A percentile compares a stretch with the other conserved stretches of the same genome.
These are phyloP conservation scores for Fagopyrum homotropicum DNA, from an alignment of 148 eudicot genomes.

Conservation along the genomic window DNA sequence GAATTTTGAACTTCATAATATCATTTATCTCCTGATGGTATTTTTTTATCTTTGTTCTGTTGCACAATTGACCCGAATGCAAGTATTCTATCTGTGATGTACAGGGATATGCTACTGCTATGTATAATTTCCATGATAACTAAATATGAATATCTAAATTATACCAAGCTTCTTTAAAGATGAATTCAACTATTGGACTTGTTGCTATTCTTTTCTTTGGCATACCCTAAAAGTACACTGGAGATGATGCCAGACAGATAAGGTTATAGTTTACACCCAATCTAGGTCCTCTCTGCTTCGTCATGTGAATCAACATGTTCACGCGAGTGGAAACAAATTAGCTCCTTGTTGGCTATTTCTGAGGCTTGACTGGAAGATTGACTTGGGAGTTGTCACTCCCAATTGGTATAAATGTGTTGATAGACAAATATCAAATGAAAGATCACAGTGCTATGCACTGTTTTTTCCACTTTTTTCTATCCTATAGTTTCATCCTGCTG, in stretches of 20 bases:
- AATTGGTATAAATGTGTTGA: not conserved
- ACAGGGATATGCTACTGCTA: not conserved
- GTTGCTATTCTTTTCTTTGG: not conserved
- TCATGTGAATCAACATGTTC: not conserved
- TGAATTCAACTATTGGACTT: not conserved
- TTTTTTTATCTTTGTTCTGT: not conserved
- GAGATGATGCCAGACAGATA: not conserved
- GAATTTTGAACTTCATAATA: not conserved
- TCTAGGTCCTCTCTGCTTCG: not conserved
- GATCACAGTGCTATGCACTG: not conserved
- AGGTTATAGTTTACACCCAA: not conserved
- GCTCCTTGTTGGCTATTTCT: not conserved
- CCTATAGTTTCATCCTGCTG: not conserved
- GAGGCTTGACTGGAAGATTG: not conserved
- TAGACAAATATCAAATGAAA: not conserved
- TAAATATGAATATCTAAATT: not conserved
- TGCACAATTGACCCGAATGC: not conserved
- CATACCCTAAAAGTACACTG: not conserved
- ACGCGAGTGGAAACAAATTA: not conserved
- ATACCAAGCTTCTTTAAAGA: not conserved
- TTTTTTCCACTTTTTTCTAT: not conserved
- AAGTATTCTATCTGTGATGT: not conserved
- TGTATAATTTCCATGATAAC: not conserved
- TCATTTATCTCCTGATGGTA: not conserved
- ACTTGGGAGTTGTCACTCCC: not conserved